These are phyloP conservation scores for Sanghuangporus baumii DNA, from an alignment of 1,284 basidiomycete genomes.

Conservation along the genomic window DNA sequence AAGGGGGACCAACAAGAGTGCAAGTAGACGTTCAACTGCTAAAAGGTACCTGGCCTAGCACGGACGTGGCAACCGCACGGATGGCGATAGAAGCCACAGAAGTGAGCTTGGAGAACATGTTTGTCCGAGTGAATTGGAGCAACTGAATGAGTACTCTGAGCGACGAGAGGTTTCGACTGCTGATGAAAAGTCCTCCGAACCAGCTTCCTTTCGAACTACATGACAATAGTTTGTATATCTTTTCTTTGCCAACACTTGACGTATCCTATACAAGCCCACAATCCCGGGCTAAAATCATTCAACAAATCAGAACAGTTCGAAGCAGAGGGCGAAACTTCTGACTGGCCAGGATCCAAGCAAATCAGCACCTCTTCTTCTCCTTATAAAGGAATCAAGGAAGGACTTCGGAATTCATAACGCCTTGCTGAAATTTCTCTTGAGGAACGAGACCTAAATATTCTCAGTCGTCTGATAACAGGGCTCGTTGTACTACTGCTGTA, in stretches of 20 bases:
- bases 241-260: not conserved
- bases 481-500: not conserved
- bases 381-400: no score
- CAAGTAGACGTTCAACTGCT: not conserved
- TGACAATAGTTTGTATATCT: not conserved
- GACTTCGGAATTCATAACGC: not conserved
- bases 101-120: slow-evolving; percentile 8
- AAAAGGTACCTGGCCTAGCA: not conserved
- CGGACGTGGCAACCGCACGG: slow-evolving; percentile 12
- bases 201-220: not conserved
- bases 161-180: not conserved
- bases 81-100: not conserved
- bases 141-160: not conserved
- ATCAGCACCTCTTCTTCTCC: not conserved
- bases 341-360: not conserved
- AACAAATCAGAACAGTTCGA: not conserved
- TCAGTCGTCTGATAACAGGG: not conserved
- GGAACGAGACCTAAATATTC: not conserved
- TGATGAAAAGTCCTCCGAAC: no score
- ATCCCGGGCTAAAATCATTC: not conserved
- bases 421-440: not conserved
- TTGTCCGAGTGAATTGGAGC: not conserved
- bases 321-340: not conserved
- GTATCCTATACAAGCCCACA: not conserved
- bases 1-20: not conserved